A percentile compares a stretch with the other conserved stretches of the same genome.
Evolutionary conservation across 2,329 filamentous ascomycete species (phyloP).

Genomic region (Talaromyces rugulosus): DNA sequence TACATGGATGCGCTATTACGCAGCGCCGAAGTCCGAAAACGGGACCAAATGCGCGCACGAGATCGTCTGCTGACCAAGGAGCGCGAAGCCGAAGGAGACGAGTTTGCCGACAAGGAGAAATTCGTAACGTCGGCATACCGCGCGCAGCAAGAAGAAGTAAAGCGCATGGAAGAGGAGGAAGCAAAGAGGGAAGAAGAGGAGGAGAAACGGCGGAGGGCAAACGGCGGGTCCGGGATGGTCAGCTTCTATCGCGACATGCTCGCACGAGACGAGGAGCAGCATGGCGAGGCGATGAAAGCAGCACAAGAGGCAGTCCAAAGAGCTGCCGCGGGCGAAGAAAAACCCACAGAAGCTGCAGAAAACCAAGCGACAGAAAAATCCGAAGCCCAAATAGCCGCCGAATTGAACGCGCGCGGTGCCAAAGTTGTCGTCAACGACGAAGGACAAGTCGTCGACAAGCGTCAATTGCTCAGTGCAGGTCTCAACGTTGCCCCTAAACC

Average conservation of each 20-base stretch:
- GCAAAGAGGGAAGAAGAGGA: conserved; percentile 51
- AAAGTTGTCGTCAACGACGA: conserved; percentile 59
- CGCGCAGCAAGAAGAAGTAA: conserved; percentile 58
- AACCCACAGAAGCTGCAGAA: conserved; percentile 24
- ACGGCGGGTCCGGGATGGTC: conserved; percentile 51
- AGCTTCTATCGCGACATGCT: conserved; percentile 59
- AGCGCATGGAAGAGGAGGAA: conserved; percentile 56
- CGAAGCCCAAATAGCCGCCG: conserved; percentile 53
- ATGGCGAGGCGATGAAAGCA: conserved; percentile 54
- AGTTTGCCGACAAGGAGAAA: conserved; percentile 63
- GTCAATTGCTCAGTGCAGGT: conserved; percentile 58
- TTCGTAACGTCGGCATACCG: conserved; percentile 65
- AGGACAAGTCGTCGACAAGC: conserved; percentile 61
- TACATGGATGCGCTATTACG: conserved; percentile 59
- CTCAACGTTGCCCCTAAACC: conserved; percentile 56
- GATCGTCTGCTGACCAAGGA: conserved; percentile 59
- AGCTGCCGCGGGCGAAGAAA: conserved; percentile 33
- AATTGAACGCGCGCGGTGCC: conserved; percentile 49
- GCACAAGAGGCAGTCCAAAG: conserved; percentile 42
- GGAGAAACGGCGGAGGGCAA: conserved; percentile 45
- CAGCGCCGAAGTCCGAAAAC: conserved; percentile 59
- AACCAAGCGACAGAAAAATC: conserved; percentile 38
- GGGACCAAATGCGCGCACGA: conserved; percentile 58
- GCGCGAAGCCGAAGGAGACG: conserved; percentile 62
- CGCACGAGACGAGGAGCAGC: conserved; percentile 53